Evolutionary conservation across 805 yeast species (phyloP).

Genomic region (Wilhelminamyces savonicus): DNA sequence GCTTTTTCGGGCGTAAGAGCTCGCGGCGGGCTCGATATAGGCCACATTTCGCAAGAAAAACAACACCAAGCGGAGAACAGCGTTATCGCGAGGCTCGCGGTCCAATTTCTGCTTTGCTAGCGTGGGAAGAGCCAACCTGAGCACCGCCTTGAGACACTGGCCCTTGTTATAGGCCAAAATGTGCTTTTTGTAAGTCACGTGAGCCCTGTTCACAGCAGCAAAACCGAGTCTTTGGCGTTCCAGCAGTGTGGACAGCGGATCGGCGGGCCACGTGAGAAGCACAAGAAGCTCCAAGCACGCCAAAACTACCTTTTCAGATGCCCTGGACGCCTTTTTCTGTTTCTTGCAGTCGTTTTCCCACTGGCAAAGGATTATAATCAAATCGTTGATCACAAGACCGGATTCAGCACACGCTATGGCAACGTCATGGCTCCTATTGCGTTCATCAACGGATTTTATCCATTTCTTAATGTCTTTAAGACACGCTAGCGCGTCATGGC

Average conservation of each 20-base stretch:
- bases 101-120: constrained; percentile 45
- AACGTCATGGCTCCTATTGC: constrained; percentile 64
- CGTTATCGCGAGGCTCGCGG: constrained; percentile 66
- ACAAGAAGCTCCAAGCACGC: constrained; percentile 76
- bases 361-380: constrained; percentile 65
- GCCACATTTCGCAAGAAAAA: constrained; percentile 74
- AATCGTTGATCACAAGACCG: constrained; percentile 65
- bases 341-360: constrained; percentile 68
- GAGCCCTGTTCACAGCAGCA: constrained; percentile 59
- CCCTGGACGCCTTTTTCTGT: constrained; percentile 17
- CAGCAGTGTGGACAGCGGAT: constrained; percentile 38
- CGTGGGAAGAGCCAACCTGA: constrained; percentile 62
- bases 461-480: constrained; percentile 83
- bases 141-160: constrained; percentile 57
- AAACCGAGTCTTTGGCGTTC: constrained; percentile 52
- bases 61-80: constrained; percentile 64
- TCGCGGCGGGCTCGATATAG: constrained; percentile 65
- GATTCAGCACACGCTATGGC: constrained; percentile 84
- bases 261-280: constrained; percentile 80
- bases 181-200: constrained; percentile 63
- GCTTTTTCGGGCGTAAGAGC: constrained; percentile 36
- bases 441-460: constrained; percentile 80
- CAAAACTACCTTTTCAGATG: constrained; percentile 57
- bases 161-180: constrained; percentile 56
- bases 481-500: constrained; percentile 85